Evolutionary conservation across 2,329 filamentous ascomycete genomes (phyloP).

Genomic region (Cercospora sp.): DNA sequence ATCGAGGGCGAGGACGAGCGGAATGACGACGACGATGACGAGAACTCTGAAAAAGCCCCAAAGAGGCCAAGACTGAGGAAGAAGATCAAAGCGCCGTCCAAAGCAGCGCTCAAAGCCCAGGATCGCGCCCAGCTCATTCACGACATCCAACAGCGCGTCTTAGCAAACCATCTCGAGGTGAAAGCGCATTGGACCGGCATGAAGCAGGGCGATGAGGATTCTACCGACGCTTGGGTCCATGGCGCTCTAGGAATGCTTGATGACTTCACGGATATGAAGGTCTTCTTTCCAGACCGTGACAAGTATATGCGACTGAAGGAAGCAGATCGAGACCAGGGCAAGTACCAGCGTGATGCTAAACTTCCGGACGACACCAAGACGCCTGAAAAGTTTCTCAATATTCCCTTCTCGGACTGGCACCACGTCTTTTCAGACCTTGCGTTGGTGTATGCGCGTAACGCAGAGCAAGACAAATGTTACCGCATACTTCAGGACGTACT

Average conservation of each 20-base stretch:
- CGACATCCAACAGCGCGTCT: conserved; percentile 26
- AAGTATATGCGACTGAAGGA: conserved; percentile 52
- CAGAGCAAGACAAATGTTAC: conserved; percentile 72
- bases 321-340: conserved; percentile 27
- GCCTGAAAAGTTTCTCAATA: conserved; percentile 66
- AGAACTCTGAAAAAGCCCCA: conserved; percentile 3
- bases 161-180: conserved; percentile 43
- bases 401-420: conserved; percentile 81
- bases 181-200: conserved; percentile 44
- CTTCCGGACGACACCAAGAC: conserved; percentile 41
- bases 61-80: conserved; percentile 26
- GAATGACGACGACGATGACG: conserved; percentile 12
- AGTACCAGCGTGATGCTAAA: conserved; percentile 13
- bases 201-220: conserved; percentile 49
- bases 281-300: conserved; percentile 57
- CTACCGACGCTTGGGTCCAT: conserved; percentile 58
- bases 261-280: conserved; percentile 60
- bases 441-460: conserved; percentile 68
- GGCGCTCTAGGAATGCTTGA: conserved; percentile 59
- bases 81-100: conserved; percentile 14
- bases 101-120: conserved; percentile 15
- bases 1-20: conserved; percentile 7
- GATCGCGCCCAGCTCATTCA: conserved; percentile 22
- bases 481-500: conserved; percentile 74
- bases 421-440: conserved; percentile 89